A percentile compares a stretch with the other conserved stretches of the same genome.
These are phyloP conservation scores for Sugiyamaella smithiae DNA, from an alignment of 805 yeast species.

Conservation along the genomic window DNA sequence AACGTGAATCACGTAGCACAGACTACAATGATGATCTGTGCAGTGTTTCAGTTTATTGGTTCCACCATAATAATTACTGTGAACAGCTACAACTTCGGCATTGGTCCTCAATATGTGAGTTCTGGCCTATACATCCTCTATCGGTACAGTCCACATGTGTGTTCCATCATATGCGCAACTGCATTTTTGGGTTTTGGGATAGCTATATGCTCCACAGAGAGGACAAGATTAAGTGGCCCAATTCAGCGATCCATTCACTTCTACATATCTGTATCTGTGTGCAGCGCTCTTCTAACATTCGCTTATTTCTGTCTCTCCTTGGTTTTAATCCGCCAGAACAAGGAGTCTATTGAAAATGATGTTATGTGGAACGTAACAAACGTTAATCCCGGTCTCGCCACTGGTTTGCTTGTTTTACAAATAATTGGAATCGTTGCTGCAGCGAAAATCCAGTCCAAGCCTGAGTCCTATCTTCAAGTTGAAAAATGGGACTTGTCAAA, in stretches of 20 bases:
- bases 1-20: not conserved
- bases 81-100: not conserved
- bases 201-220: conserved; percentile 22
- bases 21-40: conserved; percentile 3
- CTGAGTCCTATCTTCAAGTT: conserved; percentile 30
- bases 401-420: conserved; percentile 20
- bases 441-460: conserved; percentile 25
- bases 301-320: conserved; percentile 26
- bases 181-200: conserved; percentile 29
- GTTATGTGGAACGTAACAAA: conserved; percentile 3
- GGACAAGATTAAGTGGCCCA: conserved; percentile 24
- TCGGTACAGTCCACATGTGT: conserved; percentile 7
- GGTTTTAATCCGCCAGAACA: conserved; percentile 4
- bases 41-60: conserved; percentile 8
- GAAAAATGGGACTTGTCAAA: conserved; percentile 31
- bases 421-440: conserved; percentile 26
- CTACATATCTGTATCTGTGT: conserved; percentile 14
- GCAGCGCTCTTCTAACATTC: conserved; percentile 19
- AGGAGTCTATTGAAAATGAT: not conserved
- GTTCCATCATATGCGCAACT: conserved; percentile 19
- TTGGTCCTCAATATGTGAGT: not conserved
- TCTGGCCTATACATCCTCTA: not conserved
- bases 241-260: conserved; percentile 22
- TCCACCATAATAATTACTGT: conserved; percentile 10
- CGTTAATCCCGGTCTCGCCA: conserved; percentile 18